phyloP scores from a whole-genome alignment of 352 stramenopile genomes.

The Blastocystis sp. region DNA sequence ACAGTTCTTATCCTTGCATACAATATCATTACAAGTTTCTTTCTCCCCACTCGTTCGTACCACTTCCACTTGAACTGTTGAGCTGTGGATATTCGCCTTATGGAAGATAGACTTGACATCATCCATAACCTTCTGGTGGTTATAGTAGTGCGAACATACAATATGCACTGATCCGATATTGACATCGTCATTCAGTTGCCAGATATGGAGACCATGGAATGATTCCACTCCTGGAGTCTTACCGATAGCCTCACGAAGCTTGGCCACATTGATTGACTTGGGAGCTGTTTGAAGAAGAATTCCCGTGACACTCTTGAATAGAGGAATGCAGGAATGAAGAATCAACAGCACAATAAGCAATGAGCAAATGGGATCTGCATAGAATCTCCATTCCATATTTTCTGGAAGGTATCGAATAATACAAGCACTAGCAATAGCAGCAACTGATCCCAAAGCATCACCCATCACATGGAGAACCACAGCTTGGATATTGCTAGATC shows the following conservation, averaged over 20 bases:
- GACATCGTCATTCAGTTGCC: constrained; percentile 65
- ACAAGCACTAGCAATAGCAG: constrained; percentile 82
- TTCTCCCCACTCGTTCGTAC: background rate
- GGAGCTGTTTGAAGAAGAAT: constrained; percentile 55
- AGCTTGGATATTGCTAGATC: constrained; percentile 84
- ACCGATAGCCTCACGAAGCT: background rate
- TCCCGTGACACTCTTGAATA: constrained; percentile 62
- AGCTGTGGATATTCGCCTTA: constrained; percentile 34
- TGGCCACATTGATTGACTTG: constrained; percentile 31
- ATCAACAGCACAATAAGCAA: constrained; percentile 81
- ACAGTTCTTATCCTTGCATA: constrained; percentile 62
- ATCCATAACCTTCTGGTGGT: constrained; percentile 60
- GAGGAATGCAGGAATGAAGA: constrained; percentile 69
- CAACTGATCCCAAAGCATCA: constrained; percentile 82
- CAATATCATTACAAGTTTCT: constrained; percentile 64
- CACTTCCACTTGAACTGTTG: constrained; percentile 54
- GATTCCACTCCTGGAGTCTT: background rate
- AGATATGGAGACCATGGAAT: constrained; percentile 63
- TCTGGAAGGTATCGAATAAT: constrained; percentile 75
- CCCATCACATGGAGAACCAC: constrained; percentile 84
- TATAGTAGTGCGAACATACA: constrained; percentile 32
- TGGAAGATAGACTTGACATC: constrained; percentile 62
- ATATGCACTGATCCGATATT: constrained; percentile 34
- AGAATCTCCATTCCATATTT: constrained; percentile 19
- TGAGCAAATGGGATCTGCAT: constrained; percentile 78